Percentiles rank a stretch among this genome's conserved stretches.
Evolutionary conservation across 192 early-diverging fungal species (phyloP).

Genomic region (Coemansia sp.): DNA sequence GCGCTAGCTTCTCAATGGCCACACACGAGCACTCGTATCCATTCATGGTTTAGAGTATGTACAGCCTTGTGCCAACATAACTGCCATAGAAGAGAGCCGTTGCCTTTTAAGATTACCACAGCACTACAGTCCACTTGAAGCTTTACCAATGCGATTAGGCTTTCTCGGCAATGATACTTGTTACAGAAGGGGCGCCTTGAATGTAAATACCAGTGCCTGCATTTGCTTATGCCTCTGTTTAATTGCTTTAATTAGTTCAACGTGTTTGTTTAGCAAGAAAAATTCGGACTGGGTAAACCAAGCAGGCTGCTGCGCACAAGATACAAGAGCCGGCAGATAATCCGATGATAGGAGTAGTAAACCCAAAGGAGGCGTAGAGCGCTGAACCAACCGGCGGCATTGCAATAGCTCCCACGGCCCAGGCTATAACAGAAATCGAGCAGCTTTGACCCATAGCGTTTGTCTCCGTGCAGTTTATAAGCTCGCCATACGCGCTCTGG

Average conservation of each 20-base stretch:
- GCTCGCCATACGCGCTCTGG: slow-evolving; percentile 35
- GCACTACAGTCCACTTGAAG: background rate
- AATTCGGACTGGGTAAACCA: slow-evolving; percentile 1
- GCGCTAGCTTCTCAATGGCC: background rate
- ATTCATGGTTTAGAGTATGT: background rate
- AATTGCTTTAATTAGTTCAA: background rate
- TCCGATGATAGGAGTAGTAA: slow-evolving; percentile 16
- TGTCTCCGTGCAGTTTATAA: slow-evolving; percentile 19
- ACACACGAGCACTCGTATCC: background rate
- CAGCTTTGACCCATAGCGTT: slow-evolving; percentile 33
- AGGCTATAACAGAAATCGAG: slow-evolving; percentile 17
- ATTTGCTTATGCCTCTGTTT: background rate
- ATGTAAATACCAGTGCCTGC: background rate
- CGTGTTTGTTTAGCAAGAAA: background rate
- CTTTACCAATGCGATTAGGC: background rate
- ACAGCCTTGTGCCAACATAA: background rate
- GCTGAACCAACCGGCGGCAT: slow-evolving; percentile 28
- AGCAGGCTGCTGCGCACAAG: slow-evolving; percentile 14
- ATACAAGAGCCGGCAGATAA: slow-evolving; percentile 2
- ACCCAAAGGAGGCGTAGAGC: slow-evolving; percentile 21
- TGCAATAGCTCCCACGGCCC: slow-evolving; percentile 24
- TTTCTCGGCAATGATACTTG: background rate
- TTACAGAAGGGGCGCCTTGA: too few species aligned
- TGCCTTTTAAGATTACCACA: background rate
- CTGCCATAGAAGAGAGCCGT: background rate